Percentiles rank a stretch among this genome's conserved stretches.
Conservation (phyloP, 176 grass and related monocot species). For the Rhynchospora tenuis region DNA sequence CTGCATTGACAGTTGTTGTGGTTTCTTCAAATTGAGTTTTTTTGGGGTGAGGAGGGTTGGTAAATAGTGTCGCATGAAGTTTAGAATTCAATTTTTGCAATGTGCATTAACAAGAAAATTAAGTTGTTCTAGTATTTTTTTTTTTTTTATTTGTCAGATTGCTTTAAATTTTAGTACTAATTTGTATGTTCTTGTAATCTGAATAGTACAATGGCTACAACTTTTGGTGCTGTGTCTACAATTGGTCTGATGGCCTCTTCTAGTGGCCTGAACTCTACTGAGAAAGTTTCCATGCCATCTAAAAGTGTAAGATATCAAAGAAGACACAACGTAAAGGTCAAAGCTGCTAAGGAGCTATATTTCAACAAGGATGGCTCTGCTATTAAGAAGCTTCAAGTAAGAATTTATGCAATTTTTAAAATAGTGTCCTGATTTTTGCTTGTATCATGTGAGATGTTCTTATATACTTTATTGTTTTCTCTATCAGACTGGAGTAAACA, state of each 20-base stretch:
- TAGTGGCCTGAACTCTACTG: slow-evolving; percentile 28
- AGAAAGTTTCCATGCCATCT: slow-evolving; percentile 45
- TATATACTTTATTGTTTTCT: not conserved
- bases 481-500: slow-evolving; percentile 73
- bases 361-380: slow-evolving; percentile 98
- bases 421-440: not conserved
- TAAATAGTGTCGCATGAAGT: not conserved
- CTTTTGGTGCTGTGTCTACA: slow-evolving; percentile 62
- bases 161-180: not conserved
- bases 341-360: slow-evolving; percentile 82
- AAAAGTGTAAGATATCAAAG: slow-evolving; percentile 36
- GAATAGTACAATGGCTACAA: slow-evolving; percentile 54
- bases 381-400: slow-evolving; percentile 83
- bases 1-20: not conserved
- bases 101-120: not conserved
- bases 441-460: not conserved
- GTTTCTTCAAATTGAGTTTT: not conserved
- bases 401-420: not conserved
- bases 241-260: slow-evolving; percentile 66
- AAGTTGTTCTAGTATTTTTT: not conserved
- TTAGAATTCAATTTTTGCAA: not conserved
- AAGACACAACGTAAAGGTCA: slow-evolving; percentile 48
- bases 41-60: not conserved
- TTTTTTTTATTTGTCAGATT: not conserved
- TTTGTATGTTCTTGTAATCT: not conserved